Evolutionary conservation across 805 yeast genomes (phyloP), one percentile per base, ranked within the genome.

Genomic region (Pichia ethanolica): DNA sequence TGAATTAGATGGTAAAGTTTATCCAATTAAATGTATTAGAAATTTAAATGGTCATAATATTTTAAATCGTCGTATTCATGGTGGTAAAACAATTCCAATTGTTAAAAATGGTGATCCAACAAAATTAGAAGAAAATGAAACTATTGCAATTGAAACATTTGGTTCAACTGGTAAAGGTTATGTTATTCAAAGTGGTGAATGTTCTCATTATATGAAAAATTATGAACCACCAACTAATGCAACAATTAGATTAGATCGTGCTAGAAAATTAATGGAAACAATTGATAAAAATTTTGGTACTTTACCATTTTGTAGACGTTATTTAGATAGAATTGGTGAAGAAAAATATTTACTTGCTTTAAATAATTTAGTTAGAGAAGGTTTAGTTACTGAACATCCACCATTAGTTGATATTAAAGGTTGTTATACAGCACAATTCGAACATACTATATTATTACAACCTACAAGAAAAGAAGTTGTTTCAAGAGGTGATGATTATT

Each of bases 51-150:
- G 99, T 37, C 99, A 93, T 71, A 90, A 83, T 63, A 93, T 93
- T 60, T 82, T 79, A 28, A 90, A 83, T 49, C 90, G 74, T 68
- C 74, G 72, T 47, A 93, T 93, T 61, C 99, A 93, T 67, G 93
- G 90, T 39, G 97, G 97, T 55, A 93, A 93, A 67, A 82, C 95
- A 28, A 98, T 93, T 43, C 99, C 99, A 14, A 93, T 93, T 60
- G 96, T 93, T 35, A 85, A 90, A 60, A 87, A 87, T 60, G 91
- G 89, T 7, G 99, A 93, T 65, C 78, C 78, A 67, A 93, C 98
- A 10, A 91, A 91, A 75, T 91, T 93, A 97, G 99, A 93, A 67
- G 99, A 93, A 72, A 97, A 97, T 55, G 99, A 93, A 68, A 83
- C 89, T 2, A 91, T 88, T 73, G 99, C 99, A 53, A 91, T 93